Conservation (phyloP, 768 basidiomycete species). For the Tricholoma bakamatsutake region DNA sequence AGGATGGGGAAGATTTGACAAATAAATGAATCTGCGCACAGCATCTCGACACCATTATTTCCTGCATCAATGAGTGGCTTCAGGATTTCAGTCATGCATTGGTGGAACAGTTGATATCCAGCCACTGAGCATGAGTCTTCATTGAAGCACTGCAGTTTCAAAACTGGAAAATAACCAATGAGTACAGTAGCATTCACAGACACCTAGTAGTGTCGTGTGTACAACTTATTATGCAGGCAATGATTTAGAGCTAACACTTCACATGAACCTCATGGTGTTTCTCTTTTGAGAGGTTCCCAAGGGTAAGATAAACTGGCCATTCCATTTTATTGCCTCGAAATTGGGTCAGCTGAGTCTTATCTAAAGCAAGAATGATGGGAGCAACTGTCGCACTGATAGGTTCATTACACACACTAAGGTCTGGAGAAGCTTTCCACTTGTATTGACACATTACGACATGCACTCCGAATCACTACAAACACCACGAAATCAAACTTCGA, state of each 20-base stretch:
- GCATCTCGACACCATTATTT: slow-evolving; percentile 8
- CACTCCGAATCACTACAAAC: no score
- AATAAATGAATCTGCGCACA: slow-evolving; percentile 27
- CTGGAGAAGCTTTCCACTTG: no score
- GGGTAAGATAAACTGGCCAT: slow-evolving; percentile 38
- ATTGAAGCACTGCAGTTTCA: background rate
- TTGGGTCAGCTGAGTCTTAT: background rate
- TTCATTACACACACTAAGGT: no score
- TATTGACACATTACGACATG: no score
- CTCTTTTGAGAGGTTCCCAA: slow-evolving; percentile 38
- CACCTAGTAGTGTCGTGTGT: no score
- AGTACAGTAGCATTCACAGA: background rate
- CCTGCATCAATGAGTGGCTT: slow-evolving; percentile 22
- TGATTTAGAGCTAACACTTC: slow-evolving; percentile 3
- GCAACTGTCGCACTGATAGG: no score
- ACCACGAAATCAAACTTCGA: no score
- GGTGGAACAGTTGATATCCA: slow-evolving; percentile 31
- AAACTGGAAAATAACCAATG: background rate
- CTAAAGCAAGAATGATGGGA: background rate
- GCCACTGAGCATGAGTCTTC: slow-evolving; percentile 20
- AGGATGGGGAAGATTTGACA: slow-evolving; percentile 27
- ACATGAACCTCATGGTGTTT: slow-evolving; percentile 12
- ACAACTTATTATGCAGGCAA: no score
- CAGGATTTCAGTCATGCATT: slow-evolving; percentile 23
- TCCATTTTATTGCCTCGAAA: background rate